Base-by-base conservation (phyloP, 345 rosid species). In the Aethionema arabicum region DNA sequence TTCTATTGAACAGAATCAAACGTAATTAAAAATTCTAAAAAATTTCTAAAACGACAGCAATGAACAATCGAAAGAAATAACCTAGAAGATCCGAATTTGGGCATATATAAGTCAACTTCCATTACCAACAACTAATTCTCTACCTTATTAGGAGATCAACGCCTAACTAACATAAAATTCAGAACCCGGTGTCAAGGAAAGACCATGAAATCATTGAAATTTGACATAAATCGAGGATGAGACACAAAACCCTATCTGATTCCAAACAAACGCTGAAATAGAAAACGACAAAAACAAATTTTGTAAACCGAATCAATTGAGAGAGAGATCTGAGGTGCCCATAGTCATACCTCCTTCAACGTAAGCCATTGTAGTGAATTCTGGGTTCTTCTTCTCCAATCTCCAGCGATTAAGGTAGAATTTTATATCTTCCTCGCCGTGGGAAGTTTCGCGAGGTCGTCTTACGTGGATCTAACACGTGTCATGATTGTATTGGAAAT, bases 301-400 rank as follows among this genome's bases (percentile, higher is more conserved):
- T 11, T 0, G 21, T n/a, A 41, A 40, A 3, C 1, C 6, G 5
- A 15, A n/a, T 5, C 4, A 0, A 33, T n/a, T n/a, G 8, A 4
- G 15, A 44, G 62, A 45, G 7, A 45, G 45, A 55, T 53, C 61
- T 53, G 35, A 13, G 6, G 4, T 43, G 36, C 3, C 1, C 2
- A 21, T 21, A 21, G 27, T 10, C 4, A 7, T 56, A 66, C 70
- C 70, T 66, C 70, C 70, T 66, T 66, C 70, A 7, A 66, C 70
- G 63, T 66, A 66, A 4, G 70, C 70, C 70, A 66, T 66, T 39
- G 48, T 2, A 11, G 35, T 32, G 16, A 43, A 16, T 21, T 64
- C 15, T 33, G 27, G 35, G 21, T 52, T 32, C 33, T 31, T 55
- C 59, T 6, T 54, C 55, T 41, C 41, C 60, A 37, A 65, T 38